Evolutionary conservation across 2,329 filamentous ascomycete species (phyloP).

Genomic region (Monosporascus sp.): DNA sequence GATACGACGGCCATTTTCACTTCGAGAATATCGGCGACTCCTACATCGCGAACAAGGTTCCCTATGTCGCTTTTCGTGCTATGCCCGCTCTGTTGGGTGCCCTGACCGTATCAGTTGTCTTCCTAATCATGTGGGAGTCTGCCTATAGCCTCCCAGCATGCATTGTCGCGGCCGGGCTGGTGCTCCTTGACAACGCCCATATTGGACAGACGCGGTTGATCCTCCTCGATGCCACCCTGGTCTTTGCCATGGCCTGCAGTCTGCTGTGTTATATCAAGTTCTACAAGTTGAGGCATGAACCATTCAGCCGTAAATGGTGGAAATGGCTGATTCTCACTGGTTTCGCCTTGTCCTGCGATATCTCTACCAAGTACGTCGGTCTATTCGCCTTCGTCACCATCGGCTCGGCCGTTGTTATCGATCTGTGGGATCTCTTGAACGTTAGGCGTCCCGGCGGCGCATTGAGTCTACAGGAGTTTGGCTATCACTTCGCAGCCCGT

Average conservation of each 20-base stretch:
- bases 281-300: constrained; percentile 86
- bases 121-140: constrained; percentile 99
- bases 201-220: constrained; percentile 95
- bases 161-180: constrained; percentile 74
- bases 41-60: constrained; percentile 94
- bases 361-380: constrained; percentile 97
- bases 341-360: constrained; percentile 91
- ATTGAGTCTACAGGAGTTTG: constrained; percentile 73
- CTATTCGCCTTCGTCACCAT: constrained; percentile 96
- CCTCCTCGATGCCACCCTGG: constrained; percentile 86
- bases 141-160: constrained; percentile 94
- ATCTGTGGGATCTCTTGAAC: constrained; percentile 91
- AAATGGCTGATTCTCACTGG: constrained; percentile 97
- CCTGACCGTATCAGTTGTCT: constrained; percentile 88
- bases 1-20: constrained; percentile 93
- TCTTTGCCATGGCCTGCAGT: constrained; percentile 94
- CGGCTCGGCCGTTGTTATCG: constrained; percentile 86
- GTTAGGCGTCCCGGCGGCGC: constrained; percentile 78
- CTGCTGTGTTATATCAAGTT: constrained; percentile 93
- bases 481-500: constrained; percentile 84
- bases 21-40: constrained; percentile 99
- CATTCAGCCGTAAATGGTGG: constrained; percentile 98
- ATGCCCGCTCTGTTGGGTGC: constrained; percentile 89
- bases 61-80: constrained; percentile 91
- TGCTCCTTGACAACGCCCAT: constrained; percentile 96